Base-by-base conservation (phyloP, 31 red algal genomes). In the Bonnemaisonia californica region DNA sequence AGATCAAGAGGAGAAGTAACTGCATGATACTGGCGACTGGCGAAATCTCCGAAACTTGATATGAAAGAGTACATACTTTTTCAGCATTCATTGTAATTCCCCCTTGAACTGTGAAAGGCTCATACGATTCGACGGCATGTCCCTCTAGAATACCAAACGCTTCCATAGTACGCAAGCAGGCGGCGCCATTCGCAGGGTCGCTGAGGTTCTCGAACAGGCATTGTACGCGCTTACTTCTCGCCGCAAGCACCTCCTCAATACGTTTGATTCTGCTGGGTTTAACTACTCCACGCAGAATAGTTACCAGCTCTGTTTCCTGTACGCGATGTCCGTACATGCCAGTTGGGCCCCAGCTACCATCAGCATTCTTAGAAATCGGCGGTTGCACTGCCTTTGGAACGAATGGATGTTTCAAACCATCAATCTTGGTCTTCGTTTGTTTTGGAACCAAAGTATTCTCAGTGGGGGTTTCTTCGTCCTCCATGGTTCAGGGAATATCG, bases 181-280 rank as follows among this genome's bases (percentile, higher is more conserved):
- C 90, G 7, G 95, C 86, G 23, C 91, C 95, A 81, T 98, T 98
- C 24, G 88, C 91, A 21, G 95, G 80, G 62, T 98, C 91, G 59
- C 64, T 55, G 11, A 98, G 64, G 67, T 98, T 98, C 74, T 98
- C 95, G 71, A 98, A 91, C 48, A 98, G 62, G 62, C 92, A 83
- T 65, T 89, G 83, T 29, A 98, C 90, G 26, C 84, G 31, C 28
- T 64, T 81, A 36, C 86, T 84, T 41, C 95, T 70, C 31, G 71
- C 62, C 23, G 74, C 30, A 39, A 98, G 80, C 4, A 92, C 92
- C 36, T 82, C 62, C 59, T 98, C 95, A 23, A 98, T 83, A 28
- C 92, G 77, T n/a, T 79, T 54, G n/a, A 98, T 55, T 51, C 95
- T 71, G 32, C 68, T 74, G 2, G 91, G 88, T 77, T 93, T 93